A percentile compares a stretch with the other conserved stretches of the same genome.
Evolutionary conservation across 495 filamentous ascomycete species (phyloP).

Genomic region (Cairneyella variabilis): DNA sequence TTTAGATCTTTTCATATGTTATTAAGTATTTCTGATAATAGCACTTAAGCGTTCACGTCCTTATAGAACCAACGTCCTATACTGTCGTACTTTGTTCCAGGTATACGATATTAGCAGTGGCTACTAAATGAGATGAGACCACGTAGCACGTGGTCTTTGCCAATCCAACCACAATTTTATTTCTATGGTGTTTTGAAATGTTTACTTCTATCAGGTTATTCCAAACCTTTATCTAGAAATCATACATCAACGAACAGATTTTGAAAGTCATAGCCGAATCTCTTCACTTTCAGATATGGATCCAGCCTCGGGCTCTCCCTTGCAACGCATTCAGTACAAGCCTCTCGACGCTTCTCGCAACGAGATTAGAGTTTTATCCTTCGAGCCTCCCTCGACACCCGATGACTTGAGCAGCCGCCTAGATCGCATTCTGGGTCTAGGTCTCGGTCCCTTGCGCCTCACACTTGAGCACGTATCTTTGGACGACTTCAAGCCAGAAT

Average conservation of each 20-base stretch:
- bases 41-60: no score
- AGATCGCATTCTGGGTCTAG: no score
- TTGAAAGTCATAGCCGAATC: neutral
- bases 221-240: conserved; percentile 4
- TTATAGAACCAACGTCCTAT: no score
- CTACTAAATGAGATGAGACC: no score
- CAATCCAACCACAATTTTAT: no score
- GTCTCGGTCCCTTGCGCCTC: conserved; percentile 15
- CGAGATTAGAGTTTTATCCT: conserved; percentile 21
- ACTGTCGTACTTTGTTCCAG: no score
- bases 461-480: conserved; percentile 19
- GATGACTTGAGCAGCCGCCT: conserved; percentile 17
- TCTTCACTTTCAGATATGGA: conserved; percentile 10
- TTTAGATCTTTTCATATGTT: no score
- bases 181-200: no score
- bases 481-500: conserved; percentile 19
- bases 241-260: neutral
- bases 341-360: conserved; percentile 21
- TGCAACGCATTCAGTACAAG: conserved; percentile 18
- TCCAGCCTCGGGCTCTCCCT: conserved; percentile 15
- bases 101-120: no score
- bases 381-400: conserved; percentile 18
- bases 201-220: conserved; percentile 15
- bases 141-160: no score
- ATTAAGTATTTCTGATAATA: no score